These are phyloP conservation scores for Diospyros lotus DNA, from an alignment of 148 eudicot genomes.

Conservation along the genomic window DNA sequence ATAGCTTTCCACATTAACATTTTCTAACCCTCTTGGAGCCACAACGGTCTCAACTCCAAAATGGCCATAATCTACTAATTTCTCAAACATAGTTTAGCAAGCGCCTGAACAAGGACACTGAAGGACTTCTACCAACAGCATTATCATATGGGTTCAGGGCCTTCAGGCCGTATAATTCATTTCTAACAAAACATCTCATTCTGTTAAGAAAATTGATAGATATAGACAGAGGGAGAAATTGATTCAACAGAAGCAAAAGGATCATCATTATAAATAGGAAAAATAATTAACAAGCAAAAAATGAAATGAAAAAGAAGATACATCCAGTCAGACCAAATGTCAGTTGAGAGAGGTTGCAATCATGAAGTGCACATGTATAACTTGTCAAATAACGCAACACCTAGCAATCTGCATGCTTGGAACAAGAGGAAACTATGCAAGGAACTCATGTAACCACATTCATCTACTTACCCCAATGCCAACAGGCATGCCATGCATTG, in stretches of 20 bases:
- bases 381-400: not conserved
- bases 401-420: not conserved
- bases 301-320: not conserved
- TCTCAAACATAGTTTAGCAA: not conserved
- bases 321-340: not conserved
- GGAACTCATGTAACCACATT: not conserved
- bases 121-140: not conserved
- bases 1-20: too few species aligned
- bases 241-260: not conserved
- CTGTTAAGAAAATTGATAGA: not conserved
- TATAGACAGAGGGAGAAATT: not conserved
- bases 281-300: not conserved
- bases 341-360: not conserved
- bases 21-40: not conserved
- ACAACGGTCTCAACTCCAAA: not conserved
- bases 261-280: not conserved
- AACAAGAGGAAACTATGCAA: not conserved
- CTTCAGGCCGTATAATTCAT: not conserved
- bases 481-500: conserved; percentile 87
- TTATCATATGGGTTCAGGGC: too few species aligned
- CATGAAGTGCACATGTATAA: not conserved
- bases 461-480: conserved; percentile 79
- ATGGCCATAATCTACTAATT: not conserved
- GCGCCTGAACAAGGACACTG: not conserved
- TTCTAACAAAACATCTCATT: not conserved